phyloP scores from a whole-genome alignment of 257 asterid genomes.

The Mentha longifolia region DNA sequence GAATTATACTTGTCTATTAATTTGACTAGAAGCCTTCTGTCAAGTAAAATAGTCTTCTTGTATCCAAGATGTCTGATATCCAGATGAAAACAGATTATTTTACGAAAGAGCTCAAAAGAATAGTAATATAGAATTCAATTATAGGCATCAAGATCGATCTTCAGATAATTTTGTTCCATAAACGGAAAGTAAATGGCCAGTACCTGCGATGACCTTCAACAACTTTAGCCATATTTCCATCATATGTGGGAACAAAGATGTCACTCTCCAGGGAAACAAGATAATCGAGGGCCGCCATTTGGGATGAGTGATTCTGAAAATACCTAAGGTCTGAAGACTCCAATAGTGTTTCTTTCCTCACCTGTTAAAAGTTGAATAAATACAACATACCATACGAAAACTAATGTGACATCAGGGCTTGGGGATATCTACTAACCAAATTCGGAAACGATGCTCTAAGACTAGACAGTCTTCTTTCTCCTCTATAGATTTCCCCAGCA shows the following conservation, averaged over 20 bases:
- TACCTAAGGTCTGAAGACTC: slow-evolving; percentile 79
- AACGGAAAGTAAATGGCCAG: neutral
- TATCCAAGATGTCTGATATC: slow-evolving; percentile 76
- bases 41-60: slow-evolving; percentile 84
- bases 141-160: neutral
- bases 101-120: neutral
- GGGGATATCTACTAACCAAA: slow-evolving; percentile 56
- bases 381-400: neutral
- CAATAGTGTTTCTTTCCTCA: slow-evolving; percentile 88
- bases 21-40: slow-evolving; percentile 71
- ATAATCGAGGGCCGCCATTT: slow-evolving; percentile 98
- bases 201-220: slow-evolving; percentile 99
- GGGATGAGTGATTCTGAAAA: slow-evolving; percentile 96
- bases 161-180: neutral
- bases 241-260: slow-evolving; percentile 92
- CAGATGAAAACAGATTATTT: slow-evolving; percentile 7
- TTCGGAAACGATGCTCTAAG: slow-evolving; percentile 80
- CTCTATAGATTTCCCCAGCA: slow-evolving; percentile 98
- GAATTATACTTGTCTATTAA: slow-evolving; percentile 68
- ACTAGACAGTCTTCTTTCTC: slow-evolving; percentile 70
- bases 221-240: slow-evolving; percentile 99
- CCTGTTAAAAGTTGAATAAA: slow-evolving; percentile 50
- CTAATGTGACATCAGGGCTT: neutral
- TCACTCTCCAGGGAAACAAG: slow-evolving; percentile 98
- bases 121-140: neutral